Conservation (phyloP, 1,284 basidiomycete genomes). For the Coniophora puteana region DNA sequence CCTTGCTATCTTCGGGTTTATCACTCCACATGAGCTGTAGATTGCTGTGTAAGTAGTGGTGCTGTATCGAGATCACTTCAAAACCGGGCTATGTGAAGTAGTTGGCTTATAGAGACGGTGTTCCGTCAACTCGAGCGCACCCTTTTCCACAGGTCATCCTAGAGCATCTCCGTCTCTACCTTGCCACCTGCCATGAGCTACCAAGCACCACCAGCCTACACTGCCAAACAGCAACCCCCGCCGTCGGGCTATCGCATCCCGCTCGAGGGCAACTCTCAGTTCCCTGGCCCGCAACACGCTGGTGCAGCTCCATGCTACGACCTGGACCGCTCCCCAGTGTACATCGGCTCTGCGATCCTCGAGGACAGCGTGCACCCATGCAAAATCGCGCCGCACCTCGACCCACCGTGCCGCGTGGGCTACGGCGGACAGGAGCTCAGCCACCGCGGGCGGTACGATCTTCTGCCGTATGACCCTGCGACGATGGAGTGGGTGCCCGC, state of each 20-base stretch:
- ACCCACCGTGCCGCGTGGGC: conserved; percentile 50
- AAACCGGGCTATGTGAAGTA: no score
- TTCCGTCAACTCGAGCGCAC: no score
- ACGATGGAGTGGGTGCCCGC: conserved; percentile 71
- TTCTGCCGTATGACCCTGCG: conserved; percentile 60
- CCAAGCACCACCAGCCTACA: conserved; percentile 13
- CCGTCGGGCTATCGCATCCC: conserved; percentile 64
- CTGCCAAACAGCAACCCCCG: conserved; percentile 28
- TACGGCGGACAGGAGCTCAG: conserved; percentile 58
- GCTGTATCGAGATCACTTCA: no score
- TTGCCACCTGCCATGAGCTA: no score
- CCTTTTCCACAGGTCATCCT: background rate
- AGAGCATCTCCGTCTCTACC: no score
- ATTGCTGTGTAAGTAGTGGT: no score
- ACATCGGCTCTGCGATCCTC: conserved; percentile 68
- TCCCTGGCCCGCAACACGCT: conserved; percentile 40
- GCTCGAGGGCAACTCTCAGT: conserved; percentile 39
- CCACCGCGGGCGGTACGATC: conserved; percentile 64
- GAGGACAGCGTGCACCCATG: conserved; percentile 70
- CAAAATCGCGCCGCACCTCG: conserved; percentile 64
- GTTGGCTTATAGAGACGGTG: no score
- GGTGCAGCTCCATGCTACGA: conserved; percentile 50
- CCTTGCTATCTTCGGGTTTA: no score
- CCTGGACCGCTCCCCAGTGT: conserved; percentile 57
- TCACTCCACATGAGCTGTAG: no score